Percentiles rank a stretch among this genome's conserved stretches.
phyloP scores from a whole-genome alignment of 2,329 filamentous ascomycete species.

The Paraphoma chrysanthemicola region DNA sequence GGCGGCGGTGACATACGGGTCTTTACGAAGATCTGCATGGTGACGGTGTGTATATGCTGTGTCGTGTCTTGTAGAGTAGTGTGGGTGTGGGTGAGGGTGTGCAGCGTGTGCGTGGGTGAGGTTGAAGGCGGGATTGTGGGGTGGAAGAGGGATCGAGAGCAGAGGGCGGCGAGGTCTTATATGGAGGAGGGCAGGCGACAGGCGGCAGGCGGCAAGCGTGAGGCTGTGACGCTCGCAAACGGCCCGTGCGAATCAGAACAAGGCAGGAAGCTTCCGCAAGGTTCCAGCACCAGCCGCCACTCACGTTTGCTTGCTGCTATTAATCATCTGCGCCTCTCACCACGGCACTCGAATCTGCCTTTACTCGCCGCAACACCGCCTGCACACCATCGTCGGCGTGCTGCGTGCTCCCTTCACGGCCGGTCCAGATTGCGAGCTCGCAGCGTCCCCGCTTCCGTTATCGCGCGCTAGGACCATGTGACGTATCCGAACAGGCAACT shows the following conservation, averaged over 20 bases:
- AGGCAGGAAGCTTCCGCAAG: conserved; percentile 44
- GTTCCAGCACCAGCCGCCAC: conserved; percentile 20
- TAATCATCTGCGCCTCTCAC: not conserved
- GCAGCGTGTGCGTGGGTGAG: not conserved
- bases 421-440: not conserved
- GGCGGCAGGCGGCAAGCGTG: conserved; percentile 37
- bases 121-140: conserved; percentile 8
- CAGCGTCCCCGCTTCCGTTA: conserved; percentile 34
- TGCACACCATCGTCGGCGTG: not conserved
- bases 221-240: conserved; percentile 41
- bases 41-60: not conserved
- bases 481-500: conserved; percentile 22
- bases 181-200: conserved; percentile 11
- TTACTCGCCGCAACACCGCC: not conserved
- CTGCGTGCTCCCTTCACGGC: not conserved
- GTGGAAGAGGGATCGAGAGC: conserved; percentile 21
- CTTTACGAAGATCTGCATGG: not conserved
- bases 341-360: not conserved
- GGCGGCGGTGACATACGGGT: not conserved
- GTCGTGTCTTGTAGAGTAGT: not conserved
- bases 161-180: conserved; percentile 35
- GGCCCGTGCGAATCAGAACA: conserved; percentile 41
- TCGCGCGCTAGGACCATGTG: conserved; percentile 32
- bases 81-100: conserved; percentile 15
- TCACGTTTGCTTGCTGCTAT: not conserved